Percentiles rank a stretch among this genome's conserved stretches.
These are phyloP conservation scores for Hypoxylon lenormandii DNA, from an alignment of 495 filamentous ascomycete genomes.

Conservation along the genomic window DNA sequence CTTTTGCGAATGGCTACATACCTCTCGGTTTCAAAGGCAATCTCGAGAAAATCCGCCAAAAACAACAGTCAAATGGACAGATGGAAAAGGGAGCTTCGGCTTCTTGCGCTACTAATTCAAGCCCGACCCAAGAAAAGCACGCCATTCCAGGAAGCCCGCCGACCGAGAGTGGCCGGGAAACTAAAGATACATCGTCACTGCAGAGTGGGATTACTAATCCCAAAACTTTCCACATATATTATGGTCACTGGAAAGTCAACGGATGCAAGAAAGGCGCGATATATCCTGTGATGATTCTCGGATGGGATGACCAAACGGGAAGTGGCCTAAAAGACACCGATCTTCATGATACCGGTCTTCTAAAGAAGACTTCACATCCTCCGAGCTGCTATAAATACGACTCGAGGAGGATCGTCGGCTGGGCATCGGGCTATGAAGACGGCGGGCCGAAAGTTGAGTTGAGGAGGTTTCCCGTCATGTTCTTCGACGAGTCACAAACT, in stretches of 20 bases:
- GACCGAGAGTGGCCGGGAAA: background rate
- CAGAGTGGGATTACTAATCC: slow-evolving; percentile 38
- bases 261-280: slow-evolving; percentile 30
- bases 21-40: slow-evolving; percentile 45
- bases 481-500: slow-evolving; percentile 50
- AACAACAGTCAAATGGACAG: background rate
- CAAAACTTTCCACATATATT: slow-evolving; percentile 51
- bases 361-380: slow-evolving; percentile 32
- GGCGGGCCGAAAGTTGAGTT: slow-evolving; percentile 50
- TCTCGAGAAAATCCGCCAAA: background rate
- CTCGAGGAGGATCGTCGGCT: slow-evolving; percentile 50
- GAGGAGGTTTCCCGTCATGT: slow-evolving; percentile 60
- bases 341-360: slow-evolving; percentile 51
- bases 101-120: background rate
- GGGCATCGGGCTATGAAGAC: slow-evolving; percentile 57
- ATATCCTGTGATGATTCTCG: slow-evolving; percentile 58
- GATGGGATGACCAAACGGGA: slow-evolving; percentile 51
- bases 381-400: slow-evolving; percentile 56
- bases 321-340: slow-evolving; percentile 51
- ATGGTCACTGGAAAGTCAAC: slow-evolving; percentile 47
- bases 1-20: slow-evolving; percentile 50
- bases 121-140: background rate
- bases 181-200: background rate
- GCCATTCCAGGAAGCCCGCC: background rate
- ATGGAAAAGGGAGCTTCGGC: background rate